Evolutionary conservation across 305 asterid species (phyloP), one percentile per base, ranked within the genome.

Genomic region (Plantago coronopus): DNA sequence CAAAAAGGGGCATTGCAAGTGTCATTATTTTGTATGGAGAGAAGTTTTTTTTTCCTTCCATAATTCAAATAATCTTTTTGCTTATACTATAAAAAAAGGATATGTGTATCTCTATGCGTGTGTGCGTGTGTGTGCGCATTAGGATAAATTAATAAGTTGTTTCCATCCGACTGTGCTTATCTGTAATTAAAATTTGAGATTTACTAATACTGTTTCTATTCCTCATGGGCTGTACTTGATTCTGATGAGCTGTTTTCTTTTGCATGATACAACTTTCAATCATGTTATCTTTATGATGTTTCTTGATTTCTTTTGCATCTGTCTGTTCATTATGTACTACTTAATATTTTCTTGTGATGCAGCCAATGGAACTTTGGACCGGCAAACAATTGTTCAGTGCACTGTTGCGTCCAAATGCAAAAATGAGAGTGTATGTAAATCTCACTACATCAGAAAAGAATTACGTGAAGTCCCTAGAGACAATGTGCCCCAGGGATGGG

Each of bases 361-460:
- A 93, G 97, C 99, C 97, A 43, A 68, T 83, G 63, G 99, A 93
- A 79, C 95, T 93, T 63, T 93, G 99, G 99, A 89, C 96, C 22
- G 97, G 99, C 70, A 93, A 93, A 77, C 99, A 93, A 66, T 70
- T 93, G 70, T 85, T 93, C 65, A 75, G 79, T 69, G 73, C 87
- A 69, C 81, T 93, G 45, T 48, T 93, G 81, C 91, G 96, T 34
- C 91, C 97, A 54, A 73, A 76, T 83, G 84, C 88, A 49, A 78
- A 82, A 71, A 81, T 80, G 89, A 87, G 78, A 70, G 95, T 93
- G 44, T 93, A 79, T 70, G 64, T 87, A 62, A 93, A 86, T 79
- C 95, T 93, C 49, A 87, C 96, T 11, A 81, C 87, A 29, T 70
- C 87, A 22, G 98, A 93, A 77, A 89, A 85, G 80, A 75, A 31